phyloP scores from a whole-genome alignment of 495 filamentous ascomycete genomes.

The Hamigera avellanea region DNA sequence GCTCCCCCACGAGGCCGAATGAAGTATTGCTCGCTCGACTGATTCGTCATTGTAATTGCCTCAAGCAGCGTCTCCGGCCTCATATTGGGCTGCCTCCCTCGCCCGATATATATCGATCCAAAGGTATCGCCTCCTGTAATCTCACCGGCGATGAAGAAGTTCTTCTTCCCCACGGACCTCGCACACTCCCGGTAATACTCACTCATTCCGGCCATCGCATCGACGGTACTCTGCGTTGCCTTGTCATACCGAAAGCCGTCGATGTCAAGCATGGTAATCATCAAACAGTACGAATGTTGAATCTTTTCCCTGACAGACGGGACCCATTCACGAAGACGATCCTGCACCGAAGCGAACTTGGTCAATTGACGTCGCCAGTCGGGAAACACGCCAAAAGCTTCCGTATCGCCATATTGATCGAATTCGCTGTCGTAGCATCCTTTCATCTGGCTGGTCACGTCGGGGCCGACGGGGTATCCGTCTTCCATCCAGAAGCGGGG shows the following conservation, averaged over 20 bases:
- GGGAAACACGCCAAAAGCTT: slow-evolving; percentile 58
- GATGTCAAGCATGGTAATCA: slow-evolving; percentile 52
- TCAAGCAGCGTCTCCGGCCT: slow-evolving; percentile 32
- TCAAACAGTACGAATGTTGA: slow-evolving; percentile 56
- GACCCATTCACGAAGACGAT: slow-evolving; percentile 62
- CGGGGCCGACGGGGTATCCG: slow-evolving; percentile 38
- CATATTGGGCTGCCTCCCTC: slow-evolving; percentile 48
- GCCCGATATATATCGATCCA: slow-evolving; percentile 54
- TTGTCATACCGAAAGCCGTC: slow-evolving; percentile 64
- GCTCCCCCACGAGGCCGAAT: slow-evolving; percentile 43
- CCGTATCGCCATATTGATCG: slow-evolving; percentile 58
- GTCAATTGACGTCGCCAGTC: slow-evolving; percentile 59
- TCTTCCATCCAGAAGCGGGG: slow-evolving; percentile 58
- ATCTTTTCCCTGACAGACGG: slow-evolving; percentile 46
- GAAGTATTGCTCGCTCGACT: slow-evolving; percentile 35
- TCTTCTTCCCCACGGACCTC: slow-evolving; percentile 39
- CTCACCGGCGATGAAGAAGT: slow-evolving; percentile 56
- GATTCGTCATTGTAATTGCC: slow-evolving; percentile 34
- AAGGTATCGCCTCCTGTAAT: slow-evolving; percentile 53
- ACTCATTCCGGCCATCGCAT: slow-evolving; percentile 48
- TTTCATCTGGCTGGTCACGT: slow-evolving; percentile 31
- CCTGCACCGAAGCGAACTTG: slow-evolving; percentile 69
- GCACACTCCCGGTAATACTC: slow-evolving; percentile 45
- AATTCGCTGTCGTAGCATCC: slow-evolving; percentile 63
- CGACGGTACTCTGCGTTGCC: slow-evolving; percentile 52